These are phyloP conservation scores for Trichoderma arundinaceum DNA, from an alignment of 2,329 filamentous ascomycete species.

Conservation along the genomic window DNA sequence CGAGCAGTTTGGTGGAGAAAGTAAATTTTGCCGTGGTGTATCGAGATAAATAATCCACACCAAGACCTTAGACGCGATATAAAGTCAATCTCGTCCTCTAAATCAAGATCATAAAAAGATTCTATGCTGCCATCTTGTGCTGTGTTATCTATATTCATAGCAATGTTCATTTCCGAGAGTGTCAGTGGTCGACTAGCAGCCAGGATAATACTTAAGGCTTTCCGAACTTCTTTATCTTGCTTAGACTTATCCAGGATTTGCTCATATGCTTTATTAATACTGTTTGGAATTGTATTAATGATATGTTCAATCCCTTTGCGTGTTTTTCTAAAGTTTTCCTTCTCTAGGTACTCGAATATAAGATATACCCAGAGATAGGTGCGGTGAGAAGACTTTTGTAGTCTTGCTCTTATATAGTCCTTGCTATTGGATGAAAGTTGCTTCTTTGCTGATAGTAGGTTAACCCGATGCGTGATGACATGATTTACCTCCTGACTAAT, in stretches of 20 bases:
- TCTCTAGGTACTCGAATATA: constrained; percentile 43
- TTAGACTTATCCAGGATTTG: constrained; percentile 39
- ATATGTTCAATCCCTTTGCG: constrained; percentile 32
- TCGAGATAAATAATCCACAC: constrained; percentile 42
- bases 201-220: constrained; percentile 39
- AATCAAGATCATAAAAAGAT: constrained; percentile 34
- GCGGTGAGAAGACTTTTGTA: constrained; percentile 38
- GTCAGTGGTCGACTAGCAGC: constrained; percentile 39
- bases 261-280: constrained; percentile 42
- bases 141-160: constrained; percentile 35
- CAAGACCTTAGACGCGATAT: constrained; percentile 33
- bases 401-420: constrained; percentile 33
- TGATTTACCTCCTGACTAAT: constrained; percentile 46
- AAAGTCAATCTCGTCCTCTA: constrained; percentile 37
- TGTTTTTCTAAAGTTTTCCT: constrained; percentile 36
- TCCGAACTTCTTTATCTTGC: constrained; percentile 30
- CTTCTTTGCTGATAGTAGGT: constrained; percentile 34
- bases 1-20: constrained; percentile 44
- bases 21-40: constrained; percentile 40
- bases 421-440: constrained; percentile 33
- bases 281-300: constrained; percentile 39
- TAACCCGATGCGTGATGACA: constrained; percentile 42
- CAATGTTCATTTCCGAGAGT: constrained; percentile 41
- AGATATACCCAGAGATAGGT: constrained; percentile 49
- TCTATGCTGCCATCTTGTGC: constrained; percentile 27